Conservation (phyloP, 2,329 filamentous ascomycete species). For the Phoma herbarum region DNA sequence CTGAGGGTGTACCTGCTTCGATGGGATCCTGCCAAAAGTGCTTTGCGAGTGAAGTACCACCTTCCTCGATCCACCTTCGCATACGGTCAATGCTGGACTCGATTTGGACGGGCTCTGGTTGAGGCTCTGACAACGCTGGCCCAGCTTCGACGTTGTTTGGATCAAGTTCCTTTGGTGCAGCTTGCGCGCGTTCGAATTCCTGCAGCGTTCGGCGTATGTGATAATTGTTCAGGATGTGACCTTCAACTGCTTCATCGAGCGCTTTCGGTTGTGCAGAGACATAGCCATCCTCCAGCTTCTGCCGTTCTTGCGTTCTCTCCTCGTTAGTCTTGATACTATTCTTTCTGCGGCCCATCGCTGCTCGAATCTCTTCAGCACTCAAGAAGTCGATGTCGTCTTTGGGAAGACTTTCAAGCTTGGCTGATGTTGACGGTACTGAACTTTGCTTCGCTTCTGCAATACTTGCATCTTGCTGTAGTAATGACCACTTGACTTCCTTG, state of each 20-base stretch:
- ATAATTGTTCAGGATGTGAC: slow-evolving; percentile 42
- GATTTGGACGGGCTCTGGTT: slow-evolving; percentile 13
- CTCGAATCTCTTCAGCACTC: slow-evolving; percentile 54
- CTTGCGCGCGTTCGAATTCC: slow-evolving; percentile 26
- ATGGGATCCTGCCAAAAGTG: slow-evolving; percentile 47
- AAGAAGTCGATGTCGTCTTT: slow-evolving; percentile 54
- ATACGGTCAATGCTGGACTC: slow-evolving; percentile 43
- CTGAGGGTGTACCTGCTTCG: slow-evolving; percentile 33
- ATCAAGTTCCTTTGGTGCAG: not conserved
- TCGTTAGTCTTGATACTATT: slow-evolving; percentile 19
- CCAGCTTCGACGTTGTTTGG: not conserved
- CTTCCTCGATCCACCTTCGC: slow-evolving; percentile 41
- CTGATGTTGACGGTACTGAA: slow-evolving; percentile 28
- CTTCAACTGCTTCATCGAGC: slow-evolving; percentile 36
- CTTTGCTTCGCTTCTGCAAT: not conserved
- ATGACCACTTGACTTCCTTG: slow-evolving; percentile 2
- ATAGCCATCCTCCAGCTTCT: slow-evolving; percentile 43
- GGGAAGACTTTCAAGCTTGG: slow-evolving; percentile 46
- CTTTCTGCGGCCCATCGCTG: slow-evolving; percentile 50
- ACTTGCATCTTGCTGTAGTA: not conserved
- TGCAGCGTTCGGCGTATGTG: slow-evolving; percentile 39
- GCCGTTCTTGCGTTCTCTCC: slow-evolving; percentile 27
- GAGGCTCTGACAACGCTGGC: not conserved
- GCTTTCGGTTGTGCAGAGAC: slow-evolving; percentile 22
- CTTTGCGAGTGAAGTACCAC: slow-evolving; percentile 35